phyloP scores from a whole-genome alignment of 306 rosid species.

The Vigna unguiculata region DNA sequence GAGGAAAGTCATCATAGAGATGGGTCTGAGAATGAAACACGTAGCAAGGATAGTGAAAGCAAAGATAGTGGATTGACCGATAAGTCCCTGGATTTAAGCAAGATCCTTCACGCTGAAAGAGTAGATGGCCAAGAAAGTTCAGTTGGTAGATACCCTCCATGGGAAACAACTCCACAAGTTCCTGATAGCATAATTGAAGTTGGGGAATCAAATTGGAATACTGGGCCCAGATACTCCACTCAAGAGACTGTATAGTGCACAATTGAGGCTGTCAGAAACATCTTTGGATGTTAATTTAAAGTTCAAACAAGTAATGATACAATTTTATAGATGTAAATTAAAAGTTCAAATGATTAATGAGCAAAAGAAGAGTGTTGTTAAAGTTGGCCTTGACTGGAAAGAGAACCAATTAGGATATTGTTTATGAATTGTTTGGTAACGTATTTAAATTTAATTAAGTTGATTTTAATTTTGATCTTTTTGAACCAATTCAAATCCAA shows the following conservation, averaged over 20 bases:
- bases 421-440: neutral
- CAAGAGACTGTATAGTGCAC: constrained; percentile 25
- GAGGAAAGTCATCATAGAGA: constrained; percentile 32
- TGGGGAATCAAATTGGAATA: constrained; percentile 45
- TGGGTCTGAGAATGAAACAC: constrained; percentile 42
- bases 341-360: neutral
- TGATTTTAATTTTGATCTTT: neutral
- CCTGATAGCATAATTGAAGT: constrained; percentile 17
- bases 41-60: constrained; percentile 46
- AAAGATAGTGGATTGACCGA: constrained; percentile 37
- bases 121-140: constrained; percentile 47
- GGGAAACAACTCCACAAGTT: constrained; percentile 25
- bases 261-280: neutral
- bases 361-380: neutral
- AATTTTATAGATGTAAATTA: constrained; percentile 31
- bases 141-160: constrained; percentile 33
- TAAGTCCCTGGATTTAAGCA: constrained; percentile 50
- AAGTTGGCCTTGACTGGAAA: neutral
- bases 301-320: neutral
- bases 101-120: constrained; percentile 48
- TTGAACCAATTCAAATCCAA: neutral
- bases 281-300: constrained; percentile 5
- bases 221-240: constrained; percentile 28
- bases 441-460: neutral
- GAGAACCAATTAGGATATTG: neutral